Evolutionary conservation across 106 monocot species (phyloP).

Genomic region (Chionographis japonica): DNA sequence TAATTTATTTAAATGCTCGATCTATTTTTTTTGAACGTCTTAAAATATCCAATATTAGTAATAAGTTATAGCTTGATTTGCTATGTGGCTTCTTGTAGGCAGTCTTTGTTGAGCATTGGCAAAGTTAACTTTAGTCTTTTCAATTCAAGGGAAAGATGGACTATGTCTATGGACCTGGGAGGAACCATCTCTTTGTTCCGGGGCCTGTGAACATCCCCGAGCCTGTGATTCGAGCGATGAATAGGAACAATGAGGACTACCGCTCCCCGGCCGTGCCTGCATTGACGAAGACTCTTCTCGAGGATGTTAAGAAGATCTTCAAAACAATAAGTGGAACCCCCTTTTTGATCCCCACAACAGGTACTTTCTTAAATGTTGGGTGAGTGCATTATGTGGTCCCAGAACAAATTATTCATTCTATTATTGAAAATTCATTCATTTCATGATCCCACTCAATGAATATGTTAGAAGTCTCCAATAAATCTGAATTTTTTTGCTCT

Average conservation of each 20-base stretch:
- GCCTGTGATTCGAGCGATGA: constrained; percentile 82
- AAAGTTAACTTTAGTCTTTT: too few relatives aligned
- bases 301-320: constrained; percentile 95
- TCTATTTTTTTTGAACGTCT: too few relatives aligned
- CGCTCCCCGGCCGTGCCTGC: constrained; percentile 85
- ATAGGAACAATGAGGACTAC: constrained; percentile 90
- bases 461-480: too few relatives aligned
- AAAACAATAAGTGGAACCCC: constrained; percentile 78
- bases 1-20: too few relatives aligned
- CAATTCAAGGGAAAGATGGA: constrained; percentile 45
- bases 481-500: too few relatives aligned
- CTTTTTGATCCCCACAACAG: constrained; percentile 83
- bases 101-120: background rate
- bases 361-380: constrained; percentile 16
- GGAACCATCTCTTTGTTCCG: constrained; percentile 84
- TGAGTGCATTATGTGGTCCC: too few relatives aligned
- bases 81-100: background rate
- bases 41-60: too few relatives aligned
- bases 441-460: too few relatives aligned
- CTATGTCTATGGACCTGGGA: constrained; percentile 75
- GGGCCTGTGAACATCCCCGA: constrained; percentile 94
- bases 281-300: constrained; percentile 80
- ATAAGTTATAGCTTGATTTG: too few relatives aligned
- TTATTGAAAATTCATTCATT: too few relatives aligned
- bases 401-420: too few relatives aligned